Evolutionary conservation across 2,329 filamentous ascomycete genomes (phyloP).

Genomic region (Penicillium sp.): DNA sequence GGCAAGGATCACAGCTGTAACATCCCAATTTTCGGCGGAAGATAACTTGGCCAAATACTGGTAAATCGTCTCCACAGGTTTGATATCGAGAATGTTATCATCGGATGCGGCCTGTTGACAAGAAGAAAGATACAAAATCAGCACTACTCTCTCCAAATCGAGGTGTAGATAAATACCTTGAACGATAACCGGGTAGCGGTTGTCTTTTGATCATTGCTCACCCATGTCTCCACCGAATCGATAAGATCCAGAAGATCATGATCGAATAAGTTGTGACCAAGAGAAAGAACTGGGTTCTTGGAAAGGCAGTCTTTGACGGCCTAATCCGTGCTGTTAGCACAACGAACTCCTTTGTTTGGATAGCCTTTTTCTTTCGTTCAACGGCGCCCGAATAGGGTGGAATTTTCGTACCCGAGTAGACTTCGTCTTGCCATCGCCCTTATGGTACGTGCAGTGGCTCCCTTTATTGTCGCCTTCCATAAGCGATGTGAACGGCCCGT

Average conservation of each 20-base stretch:
- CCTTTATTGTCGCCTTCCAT: constrained; percentile 1
- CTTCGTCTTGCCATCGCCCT: neutral
- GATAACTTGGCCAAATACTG: constrained; percentile 51
- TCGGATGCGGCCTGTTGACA: constrained; percentile 2
- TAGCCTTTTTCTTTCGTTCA: neutral
- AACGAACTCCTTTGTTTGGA: constrained; percentile 7
- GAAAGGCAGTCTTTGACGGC: constrained; percentile 23
- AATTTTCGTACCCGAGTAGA: neutral
- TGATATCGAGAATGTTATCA: constrained; percentile 36
- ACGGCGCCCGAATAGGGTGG: neutral
- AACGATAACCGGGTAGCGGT: constrained; percentile 30
- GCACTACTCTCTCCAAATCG: neutral
- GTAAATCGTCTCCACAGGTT: constrained; percentile 47
- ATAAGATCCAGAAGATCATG: constrained; percentile 39
- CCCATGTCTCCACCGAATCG: constrained; percentile 30
- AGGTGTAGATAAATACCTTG: constrained; percentile 29
- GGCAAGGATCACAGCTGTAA: constrained; percentile 41
- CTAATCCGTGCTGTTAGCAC: constrained; percentile 9
- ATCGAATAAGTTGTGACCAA: constrained; percentile 4
- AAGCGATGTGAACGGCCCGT: constrained; percentile 9
- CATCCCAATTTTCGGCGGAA: constrained; percentile 55
- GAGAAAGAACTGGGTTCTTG: constrained; percentile 18
- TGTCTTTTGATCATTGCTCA: constrained; percentile 24
- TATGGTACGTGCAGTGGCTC: constrained; percentile 16
- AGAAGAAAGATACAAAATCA: constrained; percentile 9